Conservation (phyloP, 208 protist species). For the Leishmania martiniquensis region DNA sequence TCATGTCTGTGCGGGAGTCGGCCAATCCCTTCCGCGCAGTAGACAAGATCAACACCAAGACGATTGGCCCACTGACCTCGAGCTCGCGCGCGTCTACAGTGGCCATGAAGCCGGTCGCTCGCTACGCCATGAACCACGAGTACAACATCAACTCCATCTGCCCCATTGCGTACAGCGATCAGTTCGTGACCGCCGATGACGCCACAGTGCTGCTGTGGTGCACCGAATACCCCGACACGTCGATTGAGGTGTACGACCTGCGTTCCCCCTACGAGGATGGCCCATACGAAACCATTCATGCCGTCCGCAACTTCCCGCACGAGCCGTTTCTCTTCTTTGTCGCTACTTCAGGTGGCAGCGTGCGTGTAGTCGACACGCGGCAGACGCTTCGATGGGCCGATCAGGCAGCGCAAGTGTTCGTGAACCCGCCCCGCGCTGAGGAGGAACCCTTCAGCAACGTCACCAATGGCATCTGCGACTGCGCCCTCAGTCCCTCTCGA, state of each 20-base stretch:
- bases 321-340: conserved; percentile 89
- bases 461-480: conserved; percentile 76
- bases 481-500: conserved; percentile 83
- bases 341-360: conserved; percentile 66
- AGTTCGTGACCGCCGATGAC: conserved; percentile 89
- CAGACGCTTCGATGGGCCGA: conserved; percentile 76
- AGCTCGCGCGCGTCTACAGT: conserved; percentile 44
- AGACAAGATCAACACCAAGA: conserved; percentile 61
- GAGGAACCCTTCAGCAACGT: conserved; percentile 60
- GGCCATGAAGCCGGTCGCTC: conserved; percentile 69
- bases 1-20: conserved; percentile 67
- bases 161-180: conserved; percentile 62
- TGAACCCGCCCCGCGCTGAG: conserved; percentile 47
- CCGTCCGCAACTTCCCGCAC: conserved; percentile 68
- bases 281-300: conserved; percentile 61
- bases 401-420: conserved; percentile 66
- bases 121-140: conserved; percentile 85
- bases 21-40: conserved; percentile 66
- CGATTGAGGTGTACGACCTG: conserved; percentile 79
- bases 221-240: conserved; percentile 85
- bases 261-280: conserved; percentile 60
- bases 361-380: conserved; percentile 82
- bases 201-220: conserved; percentile 88
- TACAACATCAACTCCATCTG: conserved; percentile 88
- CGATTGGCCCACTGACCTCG: conserved; percentile 50